Evolutionary conservation across 2,329 filamentous ascomycete genomes (phyloP).

Genomic region (Neonectria faginata): DNA sequence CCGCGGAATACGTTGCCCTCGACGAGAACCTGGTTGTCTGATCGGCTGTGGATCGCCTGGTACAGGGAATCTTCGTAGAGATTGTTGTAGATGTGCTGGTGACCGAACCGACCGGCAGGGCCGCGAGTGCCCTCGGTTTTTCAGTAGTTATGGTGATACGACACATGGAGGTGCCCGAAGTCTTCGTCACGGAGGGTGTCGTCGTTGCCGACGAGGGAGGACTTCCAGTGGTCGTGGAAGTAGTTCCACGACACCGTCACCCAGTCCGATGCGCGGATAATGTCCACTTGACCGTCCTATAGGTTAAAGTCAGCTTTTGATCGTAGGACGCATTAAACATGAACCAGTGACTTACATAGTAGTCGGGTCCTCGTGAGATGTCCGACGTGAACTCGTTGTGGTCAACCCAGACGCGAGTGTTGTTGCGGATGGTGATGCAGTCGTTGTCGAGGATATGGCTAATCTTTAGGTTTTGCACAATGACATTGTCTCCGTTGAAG

Average conservation of each 20-base stretch:
- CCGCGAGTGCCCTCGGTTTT: slow-evolving; percentile 58
- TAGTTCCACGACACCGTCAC: slow-evolving; percentile 62
- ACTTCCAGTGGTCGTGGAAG: slow-evolving; percentile 63
- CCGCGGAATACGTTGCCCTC: slow-evolving; percentile 62
- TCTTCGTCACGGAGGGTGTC: slow-evolving; percentile 55
- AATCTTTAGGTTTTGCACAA: slow-evolving; percentile 54
- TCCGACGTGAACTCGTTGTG: slow-evolving; percentile 61
- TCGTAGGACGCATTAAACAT: too few relatives aligned
- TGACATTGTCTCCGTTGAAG: slow-evolving; percentile 52
- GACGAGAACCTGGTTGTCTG: slow-evolving; percentile 61
- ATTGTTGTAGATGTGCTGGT: slow-evolving; percentile 63
- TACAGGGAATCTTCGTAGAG: slow-evolving; percentile 60
- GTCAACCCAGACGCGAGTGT: slow-evolving; percentile 60
- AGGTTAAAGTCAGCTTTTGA: background rate
- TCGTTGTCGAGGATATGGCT: slow-evolving; percentile 55
- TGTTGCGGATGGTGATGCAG: slow-evolving; percentile 57
- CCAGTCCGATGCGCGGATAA: slow-evolving; percentile 58
- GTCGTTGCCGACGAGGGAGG: slow-evolving; percentile 58
- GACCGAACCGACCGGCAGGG: slow-evolving; percentile 61
- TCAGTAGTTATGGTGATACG: slow-evolving; percentile 64
- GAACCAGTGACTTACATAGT: slow-evolving; percentile 43
- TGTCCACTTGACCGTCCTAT: slow-evolving; percentile 59
- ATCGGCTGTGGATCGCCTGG: slow-evolving; percentile 62
- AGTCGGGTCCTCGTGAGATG: slow-evolving; percentile 53
- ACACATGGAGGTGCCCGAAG: slow-evolving; percentile 58